Conservation (phyloP, 2,329 filamentous ascomycete species). For the Xylariales sp. region DNA sequence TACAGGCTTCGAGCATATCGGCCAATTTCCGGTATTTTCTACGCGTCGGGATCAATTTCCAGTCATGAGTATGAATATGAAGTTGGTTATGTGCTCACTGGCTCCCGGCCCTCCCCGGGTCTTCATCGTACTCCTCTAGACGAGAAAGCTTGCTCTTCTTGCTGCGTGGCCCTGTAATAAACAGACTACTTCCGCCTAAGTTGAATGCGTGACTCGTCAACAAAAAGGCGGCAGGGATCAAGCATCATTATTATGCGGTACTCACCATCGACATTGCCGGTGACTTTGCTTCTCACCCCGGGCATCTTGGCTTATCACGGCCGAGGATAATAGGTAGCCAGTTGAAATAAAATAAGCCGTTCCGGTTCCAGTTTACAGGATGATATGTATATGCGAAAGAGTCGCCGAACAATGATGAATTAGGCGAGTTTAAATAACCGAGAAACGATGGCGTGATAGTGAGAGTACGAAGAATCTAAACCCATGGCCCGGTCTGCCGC, state of each 20-base stretch:
- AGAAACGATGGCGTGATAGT: not conserved
- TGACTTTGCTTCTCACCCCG: not conserved
- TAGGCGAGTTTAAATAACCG: not conserved
- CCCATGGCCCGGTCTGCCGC: too few species aligned
- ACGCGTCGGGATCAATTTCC: not conserved
- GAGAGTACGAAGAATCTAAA: not conserved
- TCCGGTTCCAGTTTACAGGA: too few species aligned
- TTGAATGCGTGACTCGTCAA: conserved; percentile 19
- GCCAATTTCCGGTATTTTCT: conserved; percentile 47
- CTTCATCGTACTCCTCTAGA: conserved; percentile 48
- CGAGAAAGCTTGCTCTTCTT: conserved; percentile 43
- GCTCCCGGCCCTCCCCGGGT: conserved; percentile 44
- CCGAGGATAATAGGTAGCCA: too few species aligned
- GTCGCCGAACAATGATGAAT: not conserved
- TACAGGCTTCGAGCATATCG: conserved; percentile 46
- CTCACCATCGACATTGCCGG: conserved; percentile 14
- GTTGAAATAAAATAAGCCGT: not conserved
- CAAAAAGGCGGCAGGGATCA: not conserved
- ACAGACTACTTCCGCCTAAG: conserved; percentile 32
- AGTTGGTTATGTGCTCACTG: conserved; percentile 36
- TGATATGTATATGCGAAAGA: not conserved
- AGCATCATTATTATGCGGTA: conserved; percentile 11
- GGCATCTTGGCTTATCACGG: conserved; percentile 24
- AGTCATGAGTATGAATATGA: not conserved
- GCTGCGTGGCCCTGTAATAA: conserved; percentile 25